Evolutionary conservation across 352 stramenopile genomes (phyloP).

Genomic region (Phytophthora niederhauseri): DNA sequence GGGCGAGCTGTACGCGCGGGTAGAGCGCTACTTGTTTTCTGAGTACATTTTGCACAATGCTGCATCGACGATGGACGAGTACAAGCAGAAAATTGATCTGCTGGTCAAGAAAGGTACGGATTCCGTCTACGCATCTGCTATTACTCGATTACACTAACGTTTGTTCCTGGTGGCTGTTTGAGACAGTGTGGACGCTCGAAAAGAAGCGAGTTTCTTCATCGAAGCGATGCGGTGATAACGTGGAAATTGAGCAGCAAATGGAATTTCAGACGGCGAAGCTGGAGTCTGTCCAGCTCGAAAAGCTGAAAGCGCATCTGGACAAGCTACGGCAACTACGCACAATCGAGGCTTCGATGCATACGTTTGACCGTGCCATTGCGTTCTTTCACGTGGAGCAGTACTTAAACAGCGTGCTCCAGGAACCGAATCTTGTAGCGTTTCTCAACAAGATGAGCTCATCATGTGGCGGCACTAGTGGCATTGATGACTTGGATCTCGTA

Average conservation of each 20-base stretch:
- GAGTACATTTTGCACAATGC: conserved; percentile 83
- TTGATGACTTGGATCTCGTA: conserved; percentile 63
- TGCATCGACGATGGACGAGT: conserved; percentile 55
- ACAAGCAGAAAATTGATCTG: conserved; percentile 69
- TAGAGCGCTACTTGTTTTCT: conserved; percentile 80
- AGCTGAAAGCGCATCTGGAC: conserved; percentile 69
- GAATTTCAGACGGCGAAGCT: conserved; percentile 80
- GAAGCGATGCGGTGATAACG: conserved; percentile 64
- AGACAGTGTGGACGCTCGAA: conserved; percentile 61
- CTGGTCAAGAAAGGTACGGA: conserved; percentile 75
- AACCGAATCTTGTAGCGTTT: conserved; percentile 63
- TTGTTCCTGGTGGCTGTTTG: conserved; percentile 5
- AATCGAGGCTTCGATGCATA: conserved; percentile 78
- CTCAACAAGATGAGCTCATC: conserved; percentile 78
- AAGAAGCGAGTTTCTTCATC: conserved; percentile 61
- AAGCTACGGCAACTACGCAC: conserved; percentile 79
- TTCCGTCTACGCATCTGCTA: not conserved
- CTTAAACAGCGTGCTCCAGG: conserved; percentile 78
- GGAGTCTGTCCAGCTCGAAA: conserved; percentile 63
- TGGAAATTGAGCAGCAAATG: conserved; percentile 60
- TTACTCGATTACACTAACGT: not conserved
- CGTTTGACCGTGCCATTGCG: conserved; percentile 75
- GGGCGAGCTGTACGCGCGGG: conserved; percentile 68
- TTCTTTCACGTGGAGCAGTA: conserved; percentile 89
- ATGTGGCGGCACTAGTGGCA: conserved; percentile 32